Conservation (phyloP, 169 alveolate genomes). For the Babesia ovata region DNA sequence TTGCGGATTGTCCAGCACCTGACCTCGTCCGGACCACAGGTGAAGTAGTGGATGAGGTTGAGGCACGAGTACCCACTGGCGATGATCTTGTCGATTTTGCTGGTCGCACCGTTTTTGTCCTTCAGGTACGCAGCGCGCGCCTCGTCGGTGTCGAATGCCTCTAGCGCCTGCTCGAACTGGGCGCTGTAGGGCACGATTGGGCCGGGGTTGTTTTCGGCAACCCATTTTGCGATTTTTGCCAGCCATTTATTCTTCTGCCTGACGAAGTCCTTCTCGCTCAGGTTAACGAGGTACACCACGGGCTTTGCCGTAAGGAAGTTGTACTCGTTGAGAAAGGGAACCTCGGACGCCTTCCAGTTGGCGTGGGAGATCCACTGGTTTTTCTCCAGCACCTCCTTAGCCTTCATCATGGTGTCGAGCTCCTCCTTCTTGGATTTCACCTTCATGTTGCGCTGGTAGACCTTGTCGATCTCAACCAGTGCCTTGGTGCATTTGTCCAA, state of each 20-base stretch:
- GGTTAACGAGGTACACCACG: slow-evolving; percentile 95
- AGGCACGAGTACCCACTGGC: slow-evolving; percentile 94
- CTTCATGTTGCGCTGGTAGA: slow-evolving; percentile 87
- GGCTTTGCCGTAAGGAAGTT: slow-evolving; percentile 98
- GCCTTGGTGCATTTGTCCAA: slow-evolving; percentile 86
- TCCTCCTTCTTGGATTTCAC: slow-evolving; percentile 91
- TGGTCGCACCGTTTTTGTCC: slow-evolving; percentile 80
- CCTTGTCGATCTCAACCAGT: slow-evolving; percentile 89
- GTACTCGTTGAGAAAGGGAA: slow-evolving; percentile 88
- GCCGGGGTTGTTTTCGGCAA: slow-evolving; percentile 95
- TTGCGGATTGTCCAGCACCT: slow-evolving; percentile 97
- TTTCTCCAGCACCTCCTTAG: slow-evolving; percentile 83
- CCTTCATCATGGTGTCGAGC: slow-evolving; percentile 87
- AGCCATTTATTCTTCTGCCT: slow-evolving; percentile 97
- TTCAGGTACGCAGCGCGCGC: slow-evolving; percentile 81
- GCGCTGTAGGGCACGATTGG: slow-evolving; percentile 98
- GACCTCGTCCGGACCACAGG: slow-evolving; percentile 99
- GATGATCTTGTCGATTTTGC: slow-evolving; percentile 93
- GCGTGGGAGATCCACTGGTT: slow-evolving; percentile 89
- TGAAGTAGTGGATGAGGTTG: slow-evolving; percentile 96
- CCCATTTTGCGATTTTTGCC: slow-evolving; percentile 95
- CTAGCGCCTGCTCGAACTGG: slow-evolving; percentile 91
- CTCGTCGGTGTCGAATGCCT: slow-evolving; percentile 86
- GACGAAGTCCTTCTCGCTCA: slow-evolving; percentile 92
- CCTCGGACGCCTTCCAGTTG: slow-evolving; percentile 90